Evolutionary conservation across 202 grass and related monocot genomes (phyloP).

Genomic region (Schoenoplectus triqueter): DNA sequence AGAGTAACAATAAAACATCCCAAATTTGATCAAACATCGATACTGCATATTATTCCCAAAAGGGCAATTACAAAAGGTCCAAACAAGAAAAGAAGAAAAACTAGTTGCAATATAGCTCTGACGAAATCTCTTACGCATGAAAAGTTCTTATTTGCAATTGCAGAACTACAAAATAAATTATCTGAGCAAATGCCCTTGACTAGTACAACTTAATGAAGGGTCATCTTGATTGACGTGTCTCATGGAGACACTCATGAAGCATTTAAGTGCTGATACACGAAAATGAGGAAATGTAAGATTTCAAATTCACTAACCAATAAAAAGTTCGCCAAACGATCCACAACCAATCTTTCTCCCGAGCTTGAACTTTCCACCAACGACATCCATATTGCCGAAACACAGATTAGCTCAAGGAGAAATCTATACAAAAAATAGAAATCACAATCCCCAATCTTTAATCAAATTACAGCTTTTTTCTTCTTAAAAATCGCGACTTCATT

Average conservation of each 20-base stretch:
- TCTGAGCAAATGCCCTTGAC: slow-evolving; percentile 15
- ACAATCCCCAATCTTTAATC: slow-evolving; percentile 25
- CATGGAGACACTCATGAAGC: not conserved
- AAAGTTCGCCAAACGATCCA: slow-evolving; percentile 80
- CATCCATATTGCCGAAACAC: slow-evolving; percentile 47
- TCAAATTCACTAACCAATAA: slow-evolving; percentile 47
- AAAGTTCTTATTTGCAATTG: not conserved
- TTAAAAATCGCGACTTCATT: not conserved
- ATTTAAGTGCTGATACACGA: not conserved
- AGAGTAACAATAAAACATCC: not conserved
- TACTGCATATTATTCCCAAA: not conserved
- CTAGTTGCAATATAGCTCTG: slow-evolving; percentile 11
- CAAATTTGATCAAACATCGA: slow-evolving; percentile 16
- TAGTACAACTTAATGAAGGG: slow-evolving; percentile 1
- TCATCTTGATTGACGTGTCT: not conserved
- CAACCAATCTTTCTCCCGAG: slow-evolving; percentile 76
- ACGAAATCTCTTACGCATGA: not conserved
- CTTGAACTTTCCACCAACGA: slow-evolving; percentile 73
- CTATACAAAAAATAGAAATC: slow-evolving; percentile 7
- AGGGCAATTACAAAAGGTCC: not conserved
- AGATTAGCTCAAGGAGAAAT: slow-evolving; percentile 14
- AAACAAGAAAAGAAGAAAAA: slow-evolving; percentile 9
- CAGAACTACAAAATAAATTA: not conserved
- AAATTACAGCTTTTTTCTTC: not conserved
- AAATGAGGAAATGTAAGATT: slow-evolving; percentile 19